Evolutionary conservation across 2,329 filamentous ascomycete species (phyloP).

Genomic region (Geosmithia flava): DNA sequence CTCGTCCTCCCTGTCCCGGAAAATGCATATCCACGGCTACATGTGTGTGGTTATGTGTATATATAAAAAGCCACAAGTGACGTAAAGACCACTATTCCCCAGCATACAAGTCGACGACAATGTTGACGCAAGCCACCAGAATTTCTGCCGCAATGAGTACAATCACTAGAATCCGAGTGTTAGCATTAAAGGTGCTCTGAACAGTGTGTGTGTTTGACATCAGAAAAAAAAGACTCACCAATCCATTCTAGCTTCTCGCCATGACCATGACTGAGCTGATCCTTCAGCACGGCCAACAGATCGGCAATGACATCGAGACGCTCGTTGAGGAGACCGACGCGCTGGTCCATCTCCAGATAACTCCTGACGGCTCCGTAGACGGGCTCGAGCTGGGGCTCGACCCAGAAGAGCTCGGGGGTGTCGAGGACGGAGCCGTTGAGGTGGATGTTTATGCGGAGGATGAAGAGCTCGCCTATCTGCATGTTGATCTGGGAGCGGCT

Average conservation of each 20-base stretch:
- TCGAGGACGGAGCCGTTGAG: slow-evolving; percentile 93
- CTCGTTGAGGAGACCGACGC: slow-evolving; percentile 80
- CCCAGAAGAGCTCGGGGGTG: slow-evolving; percentile 96
- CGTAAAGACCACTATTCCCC: slow-evolving; percentile 9
- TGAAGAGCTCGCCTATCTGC: slow-evolving; percentile 98
- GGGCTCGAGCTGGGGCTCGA: slow-evolving; percentile 90
- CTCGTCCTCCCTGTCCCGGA: no score
- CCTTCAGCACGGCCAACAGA: slow-evolving; percentile 77
- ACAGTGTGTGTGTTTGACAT: neutral
- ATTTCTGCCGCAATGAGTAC: slow-evolving; percentile 94
- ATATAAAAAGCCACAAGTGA: neutral
- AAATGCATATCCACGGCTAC: neutral
- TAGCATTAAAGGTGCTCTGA: neutral
- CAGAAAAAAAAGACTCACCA: slow-evolving; percentile 41
- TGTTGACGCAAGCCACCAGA: slow-evolving; percentile 83
- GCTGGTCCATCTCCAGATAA: slow-evolving; percentile 97
- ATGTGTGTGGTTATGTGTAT: neutral
- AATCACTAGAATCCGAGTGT: slow-evolving; percentile 52
- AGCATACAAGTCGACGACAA: slow-evolving; percentile 81
- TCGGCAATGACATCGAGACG: slow-evolving; percentile 84
- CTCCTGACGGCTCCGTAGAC: slow-evolving; percentile 91
- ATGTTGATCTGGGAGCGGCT: slow-evolving; percentile 91
- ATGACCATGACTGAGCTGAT: slow-evolving; percentile 84
- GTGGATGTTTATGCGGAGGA: slow-evolving; percentile 94
- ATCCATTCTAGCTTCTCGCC: slow-evolving; percentile 86